Evolutionary conservation across 768 basidiomycete species (phyloP).

Genomic region (Pulveroboletus frians): DNA sequence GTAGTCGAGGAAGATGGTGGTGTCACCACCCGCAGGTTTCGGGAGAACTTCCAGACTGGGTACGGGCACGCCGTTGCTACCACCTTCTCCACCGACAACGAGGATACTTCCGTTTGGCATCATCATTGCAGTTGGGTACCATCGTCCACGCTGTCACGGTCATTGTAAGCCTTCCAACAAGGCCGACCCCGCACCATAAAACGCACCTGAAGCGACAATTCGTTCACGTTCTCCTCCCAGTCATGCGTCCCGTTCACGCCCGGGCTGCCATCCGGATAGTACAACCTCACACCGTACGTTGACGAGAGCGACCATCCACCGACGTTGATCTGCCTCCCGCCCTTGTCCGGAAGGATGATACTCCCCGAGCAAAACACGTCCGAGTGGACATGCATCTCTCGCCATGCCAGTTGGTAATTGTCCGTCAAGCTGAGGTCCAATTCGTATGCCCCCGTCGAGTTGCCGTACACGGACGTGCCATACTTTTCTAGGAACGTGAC

Average conservation of each 20-base stretch:
- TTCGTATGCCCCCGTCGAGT: slow-evolving; percentile 77
- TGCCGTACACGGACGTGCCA: slow-evolving; percentile 56
- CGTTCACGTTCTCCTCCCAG: slow-evolving; percentile 68
- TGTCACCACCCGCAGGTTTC: slow-evolving; percentile 57
- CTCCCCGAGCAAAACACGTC: slow-evolving; percentile 79
- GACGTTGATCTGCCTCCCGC: slow-evolving; percentile 34
- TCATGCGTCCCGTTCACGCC: slow-evolving; percentile 73
- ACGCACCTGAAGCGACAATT: slow-evolving; percentile 56
- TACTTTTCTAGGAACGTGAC: slow-evolving; percentile 74
- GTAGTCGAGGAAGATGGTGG: slow-evolving; percentile 58
- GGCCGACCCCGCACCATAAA: neutral
- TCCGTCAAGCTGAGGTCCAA: slow-evolving; percentile 56
- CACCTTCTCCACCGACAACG: slow-evolving; percentile 70
- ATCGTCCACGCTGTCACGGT: slow-evolving; percentile 47
- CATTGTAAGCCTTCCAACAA: neutral
- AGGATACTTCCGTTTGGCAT: slow-evolving; percentile 71
- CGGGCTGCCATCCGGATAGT: slow-evolving; percentile 59
- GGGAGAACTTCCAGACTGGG: slow-evolving; percentile 73
- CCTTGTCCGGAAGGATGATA: slow-evolving; percentile 71
- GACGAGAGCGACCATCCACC: slow-evolving; percentile 60
- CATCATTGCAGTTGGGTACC: slow-evolving; percentile 68
- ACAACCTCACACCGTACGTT: slow-evolving; percentile 69
- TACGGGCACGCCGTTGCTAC: slow-evolving; percentile 59
- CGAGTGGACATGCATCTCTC: slow-evolving; percentile 68
- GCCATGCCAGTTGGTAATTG: slow-evolving; percentile 51